These are phyloP conservation scores for Cystobasidium onofrii DNA, from an alignment of 768 basidiomycete genomes.

Conservation along the genomic window DNA sequence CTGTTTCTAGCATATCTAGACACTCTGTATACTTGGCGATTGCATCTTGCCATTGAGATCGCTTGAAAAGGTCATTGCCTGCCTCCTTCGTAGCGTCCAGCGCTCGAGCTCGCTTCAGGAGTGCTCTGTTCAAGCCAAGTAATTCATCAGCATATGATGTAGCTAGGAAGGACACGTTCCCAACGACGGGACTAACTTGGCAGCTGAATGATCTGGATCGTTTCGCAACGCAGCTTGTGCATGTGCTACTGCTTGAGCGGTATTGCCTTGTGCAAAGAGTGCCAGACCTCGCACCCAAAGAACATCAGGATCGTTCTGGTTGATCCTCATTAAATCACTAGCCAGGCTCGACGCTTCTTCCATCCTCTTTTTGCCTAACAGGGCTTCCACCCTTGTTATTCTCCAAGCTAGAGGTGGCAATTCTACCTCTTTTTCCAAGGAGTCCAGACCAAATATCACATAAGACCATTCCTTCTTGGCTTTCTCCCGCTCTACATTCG, in stretches of 20 bases:
- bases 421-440: constrained; percentile 55
- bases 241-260: constrained; percentile 66
- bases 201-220: constrained; percentile 67
- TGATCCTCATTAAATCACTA: constrained; percentile 48
- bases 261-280: constrained; percentile 63
- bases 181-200: constrained; percentile 46
- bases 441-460: constrained; percentile 70
- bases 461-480: constrained; percentile 64
- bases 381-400: constrained; percentile 67
- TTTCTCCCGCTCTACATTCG: constrained; percentile 47
- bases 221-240: constrained; percentile 61
- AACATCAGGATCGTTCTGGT: constrained; percentile 58
- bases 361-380: constrained; percentile 62
- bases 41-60: constrained; percentile 56
- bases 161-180: too few relatives aligned
- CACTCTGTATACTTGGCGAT: constrained; percentile 62
- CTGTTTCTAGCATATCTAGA: constrained; percentile 54
- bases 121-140: constrained; percentile 46
- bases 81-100: constrained; percentile 77
- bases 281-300: constrained; percentile 69
- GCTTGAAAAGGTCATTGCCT: constrained; percentile 69
- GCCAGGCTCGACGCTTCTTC: constrained; percentile 67
- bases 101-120: constrained; percentile 71
- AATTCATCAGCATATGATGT: neutral
- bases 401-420: constrained; percentile 74